Percentiles rank a stretch among this genome's conserved stretches.
Evolutionary conservation across 1,284 basidiomycete genomes (phyloP).

Genomic region (Prillingera fragicola): DNA sequence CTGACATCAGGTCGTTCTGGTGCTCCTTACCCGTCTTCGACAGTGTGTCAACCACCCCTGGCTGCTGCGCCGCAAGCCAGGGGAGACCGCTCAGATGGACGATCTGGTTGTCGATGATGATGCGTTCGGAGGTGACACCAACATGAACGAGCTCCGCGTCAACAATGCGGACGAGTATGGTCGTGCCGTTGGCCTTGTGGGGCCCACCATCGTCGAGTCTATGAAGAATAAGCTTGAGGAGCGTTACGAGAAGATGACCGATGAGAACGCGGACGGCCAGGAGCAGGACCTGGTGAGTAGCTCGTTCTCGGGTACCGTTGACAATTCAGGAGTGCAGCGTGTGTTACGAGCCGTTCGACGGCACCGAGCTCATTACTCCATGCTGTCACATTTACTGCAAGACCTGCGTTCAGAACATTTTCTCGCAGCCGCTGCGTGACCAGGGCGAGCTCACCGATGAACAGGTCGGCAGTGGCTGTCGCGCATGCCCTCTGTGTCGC

Average conservation of each 20-base stretch:
- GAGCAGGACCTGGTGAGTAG: slow-evolving; percentile 13
- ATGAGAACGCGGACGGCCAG: slow-evolving; percentile 4
- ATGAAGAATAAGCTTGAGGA: slow-evolving; percentile 29
- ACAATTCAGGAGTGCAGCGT: slow-evolving; percentile 32
- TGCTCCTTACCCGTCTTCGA: slow-evolving; percentile 39
- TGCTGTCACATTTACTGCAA: slow-evolving; percentile 44
- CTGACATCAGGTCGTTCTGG: slow-evolving; percentile 25
- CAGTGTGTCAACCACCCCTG: slow-evolving; percentile 39
- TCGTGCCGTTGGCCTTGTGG: slow-evolving; percentile 24
- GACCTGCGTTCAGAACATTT: slow-evolving; percentile 35
- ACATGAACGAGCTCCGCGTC: slow-evolving; percentile 9
- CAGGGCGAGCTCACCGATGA: slow-evolving; percentile 27
- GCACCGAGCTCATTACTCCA: slow-evolving; percentile 34
- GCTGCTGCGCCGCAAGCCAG: slow-evolving; percentile 34
- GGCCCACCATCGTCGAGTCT: slow-evolving; percentile 24
- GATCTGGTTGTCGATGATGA: slow-evolving; percentile 38
- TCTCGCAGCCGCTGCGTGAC: slow-evolving; percentile 24
- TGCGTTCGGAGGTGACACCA: slow-evolving; percentile 22
- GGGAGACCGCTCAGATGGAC: slow-evolving; percentile 17
- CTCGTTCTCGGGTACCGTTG: neutral
- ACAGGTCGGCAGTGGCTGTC: slow-evolving; percentile 22
- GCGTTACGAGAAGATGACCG: slow-evolving; percentile 17
- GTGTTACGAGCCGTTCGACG: slow-evolving; percentile 35
- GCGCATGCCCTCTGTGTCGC: slow-evolving; percentile 45
- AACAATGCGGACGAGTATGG: slow-evolving; percentile 28